Conservation (phyloP, 1,284 basidiomycete genomes). For the Boletus chippewaensis region DNA sequence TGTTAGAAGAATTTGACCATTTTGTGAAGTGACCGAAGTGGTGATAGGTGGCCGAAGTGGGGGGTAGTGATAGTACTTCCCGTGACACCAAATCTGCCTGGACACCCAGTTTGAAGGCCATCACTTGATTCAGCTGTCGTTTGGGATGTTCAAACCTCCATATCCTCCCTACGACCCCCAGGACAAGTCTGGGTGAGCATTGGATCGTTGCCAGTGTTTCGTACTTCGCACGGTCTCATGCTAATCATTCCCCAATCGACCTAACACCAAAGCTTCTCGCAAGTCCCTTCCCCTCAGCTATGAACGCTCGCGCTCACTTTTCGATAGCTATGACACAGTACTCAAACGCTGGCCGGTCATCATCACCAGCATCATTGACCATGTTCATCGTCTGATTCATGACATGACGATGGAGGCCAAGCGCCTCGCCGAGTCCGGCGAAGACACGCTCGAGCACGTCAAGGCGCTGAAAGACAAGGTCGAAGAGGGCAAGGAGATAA, state of each 20-base stretch:
- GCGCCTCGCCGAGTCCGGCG: conserved; percentile 2
- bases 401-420: conserved; percentile 35
- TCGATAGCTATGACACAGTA: conserved; percentile 54
- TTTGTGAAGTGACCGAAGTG: too few species aligned
- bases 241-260: conserved; percentile 4
- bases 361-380: conserved; percentile 73
- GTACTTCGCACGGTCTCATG: neutral
- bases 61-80: neutral
- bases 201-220: neutral
- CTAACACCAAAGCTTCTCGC: conserved; percentile 41
- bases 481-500: conserved; percentile 73
- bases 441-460: conserved; percentile 14
- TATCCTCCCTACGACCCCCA: conserved; percentile 62
- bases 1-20: too few species aligned
- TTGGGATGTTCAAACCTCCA: conserved; percentile 42
- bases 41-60: too few species aligned
- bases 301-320: conserved; percentile 2
- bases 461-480: conserved; percentile 38
- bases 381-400: conserved; percentile 56
- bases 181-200: conserved; percentile 49
- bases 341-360: conserved; percentile 85
- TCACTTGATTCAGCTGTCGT: neutral
- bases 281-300: conserved; percentile 21
- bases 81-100: neutral
- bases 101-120: neutral